A percentile compares a stretch with the other conserved stretches of the same genome.
Conservation (phyloP, 441 rosid genomes). For the Brassica balearica region DNA sequence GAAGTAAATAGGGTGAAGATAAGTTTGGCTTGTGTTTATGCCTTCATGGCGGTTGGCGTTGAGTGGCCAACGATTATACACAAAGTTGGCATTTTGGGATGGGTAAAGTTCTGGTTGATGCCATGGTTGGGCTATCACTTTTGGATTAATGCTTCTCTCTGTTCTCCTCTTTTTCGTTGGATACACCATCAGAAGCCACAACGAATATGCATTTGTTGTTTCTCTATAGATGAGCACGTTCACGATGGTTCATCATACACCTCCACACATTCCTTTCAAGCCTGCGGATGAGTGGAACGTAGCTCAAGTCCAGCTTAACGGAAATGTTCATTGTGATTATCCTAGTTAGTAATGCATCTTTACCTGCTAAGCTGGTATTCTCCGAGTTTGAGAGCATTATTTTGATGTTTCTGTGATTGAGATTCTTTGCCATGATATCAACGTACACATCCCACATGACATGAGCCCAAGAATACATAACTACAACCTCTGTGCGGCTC, state of each 20-base stretch:
- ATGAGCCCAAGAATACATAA: constrained; percentile 82
- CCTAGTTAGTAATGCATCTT: constrained; percentile 67
- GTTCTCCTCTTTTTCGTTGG: neutral
- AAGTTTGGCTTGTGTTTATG: constrained; percentile 90
- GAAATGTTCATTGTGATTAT: constrained; percentile 91
- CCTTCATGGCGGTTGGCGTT: constrained; percentile 64
- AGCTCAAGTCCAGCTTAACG: constrained; percentile 86
- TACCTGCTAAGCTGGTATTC: constrained; percentile 3
- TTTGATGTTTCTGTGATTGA: constrained; percentile 56
- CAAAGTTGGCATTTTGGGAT: constrained; percentile 81
- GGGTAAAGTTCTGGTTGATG: constrained; percentile 54
- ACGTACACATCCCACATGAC: constrained; percentile 89
- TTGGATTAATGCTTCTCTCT: constrained; percentile 62
- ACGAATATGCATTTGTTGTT: constrained; percentile 4
- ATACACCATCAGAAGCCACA: constrained; percentile 5
- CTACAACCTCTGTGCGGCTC: constrained; percentile 82
- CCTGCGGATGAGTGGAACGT: constrained; percentile 80
- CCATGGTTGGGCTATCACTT: constrained; percentile 16
- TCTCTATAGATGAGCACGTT: constrained; percentile 83
- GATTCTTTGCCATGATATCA: constrained; percentile 84
- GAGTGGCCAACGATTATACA: constrained; percentile 91
- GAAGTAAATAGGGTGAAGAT: constrained; percentile 83
- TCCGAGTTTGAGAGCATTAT: constrained; percentile 4
- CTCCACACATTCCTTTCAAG: constrained; percentile 94
- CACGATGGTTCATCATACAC: constrained; percentile 95